Evolutionary conservation across 1,284 basidiomycete genomes (phyloP).

Genomic region (Papiliotrema laurentii): DNA sequence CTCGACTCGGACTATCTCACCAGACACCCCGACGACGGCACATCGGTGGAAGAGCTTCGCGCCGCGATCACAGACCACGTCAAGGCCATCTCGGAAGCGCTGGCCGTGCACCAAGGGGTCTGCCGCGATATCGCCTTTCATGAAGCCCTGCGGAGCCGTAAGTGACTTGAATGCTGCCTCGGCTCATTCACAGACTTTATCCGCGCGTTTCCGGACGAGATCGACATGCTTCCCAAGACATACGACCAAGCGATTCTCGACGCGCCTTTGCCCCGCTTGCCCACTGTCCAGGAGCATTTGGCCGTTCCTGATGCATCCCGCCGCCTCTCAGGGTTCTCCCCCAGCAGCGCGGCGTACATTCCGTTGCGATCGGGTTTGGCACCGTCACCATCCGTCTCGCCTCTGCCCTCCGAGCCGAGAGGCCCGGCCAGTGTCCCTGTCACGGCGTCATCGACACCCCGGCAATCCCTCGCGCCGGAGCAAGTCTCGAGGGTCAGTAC

Average conservation of each 20-base stretch:
- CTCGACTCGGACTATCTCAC: slow-evolving; percentile 65
- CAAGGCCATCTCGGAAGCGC: slow-evolving; percentile 72
- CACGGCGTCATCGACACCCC: slow-evolving; percentile 1
- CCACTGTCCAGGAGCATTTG: neutral
- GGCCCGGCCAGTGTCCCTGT: neutral
- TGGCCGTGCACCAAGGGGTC: slow-evolving; percentile 74
- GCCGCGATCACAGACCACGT: slow-evolving; percentile 78
- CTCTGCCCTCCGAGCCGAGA: neutral
- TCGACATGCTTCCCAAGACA: slow-evolving; percentile 42
- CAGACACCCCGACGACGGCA: slow-evolving; percentile 65
- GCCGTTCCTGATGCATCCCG: too few relatives aligned
- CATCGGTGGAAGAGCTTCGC: slow-evolving; percentile 66
- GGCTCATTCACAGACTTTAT: slow-evolving; percentile 58
- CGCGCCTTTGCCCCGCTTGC: slow-evolving; percentile 4
- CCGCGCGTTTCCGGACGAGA: slow-evolving; percentile 86
- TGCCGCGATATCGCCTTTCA: slow-evolving; percentile 91
- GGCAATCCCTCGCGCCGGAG: slow-evolving; percentile 1
- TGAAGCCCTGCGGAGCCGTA: slow-evolving; percentile 71
- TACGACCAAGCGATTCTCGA: neutral
- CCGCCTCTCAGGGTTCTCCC: neutral
- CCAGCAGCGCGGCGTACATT: slow-evolving; percentile 5
- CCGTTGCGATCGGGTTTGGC: slow-evolving; percentile 19
- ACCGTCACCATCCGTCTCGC: slow-evolving; percentile 5
- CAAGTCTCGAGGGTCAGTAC: neutral
- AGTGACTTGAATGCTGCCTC: slow-evolving; percentile 9